Conservation (phyloP, 495 filamentous ascomycete genomes). For the Lophium mytilinum region DNA sequence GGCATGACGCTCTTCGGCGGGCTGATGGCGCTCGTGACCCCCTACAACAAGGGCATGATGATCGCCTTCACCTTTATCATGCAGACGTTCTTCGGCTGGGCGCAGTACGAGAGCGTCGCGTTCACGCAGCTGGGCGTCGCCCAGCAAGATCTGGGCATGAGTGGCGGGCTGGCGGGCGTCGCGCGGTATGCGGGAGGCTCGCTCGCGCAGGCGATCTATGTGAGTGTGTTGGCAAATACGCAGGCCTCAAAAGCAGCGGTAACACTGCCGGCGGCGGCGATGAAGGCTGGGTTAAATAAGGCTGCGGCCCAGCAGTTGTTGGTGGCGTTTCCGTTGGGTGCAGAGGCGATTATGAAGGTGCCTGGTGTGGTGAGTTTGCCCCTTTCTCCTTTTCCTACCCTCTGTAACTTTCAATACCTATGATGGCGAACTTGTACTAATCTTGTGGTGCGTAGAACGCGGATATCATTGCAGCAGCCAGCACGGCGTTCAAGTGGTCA, state of each 20-base stretch:
- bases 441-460: not conserved
- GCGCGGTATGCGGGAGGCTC: conserved; percentile 28
- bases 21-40: conserved; percentile 25
- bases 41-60: conserved; percentile 24
- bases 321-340: conserved; percentile 29
- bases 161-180: conserved; percentile 26
- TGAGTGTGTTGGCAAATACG: conserved; percentile 29
- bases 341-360: conserved; percentile 21
- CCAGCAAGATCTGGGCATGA: conserved; percentile 26
- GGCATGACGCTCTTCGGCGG: conserved; percentile 24
- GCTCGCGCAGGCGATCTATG: conserved; percentile 31
- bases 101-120: conserved; percentile 26
- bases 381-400: no score
- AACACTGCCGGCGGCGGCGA: conserved; percentile 25
- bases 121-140: conserved; percentile 27
- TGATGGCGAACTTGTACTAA: no score
- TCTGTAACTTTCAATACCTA: no score
- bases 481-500: conserved; percentile 27
- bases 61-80: conserved; percentile 26
- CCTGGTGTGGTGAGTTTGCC: conserved; percentile 18
- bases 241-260: conserved; percentile 16
- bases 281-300: conserved; percentile 22
- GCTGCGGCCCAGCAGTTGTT: conserved; percentile 20
- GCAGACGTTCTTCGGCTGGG: conserved; percentile 29
- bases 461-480: conserved; percentile 27